Base-by-base conservation (phyloP, 768 basidiomycete genomes). In the Butyriboletus loyo region DNA sequence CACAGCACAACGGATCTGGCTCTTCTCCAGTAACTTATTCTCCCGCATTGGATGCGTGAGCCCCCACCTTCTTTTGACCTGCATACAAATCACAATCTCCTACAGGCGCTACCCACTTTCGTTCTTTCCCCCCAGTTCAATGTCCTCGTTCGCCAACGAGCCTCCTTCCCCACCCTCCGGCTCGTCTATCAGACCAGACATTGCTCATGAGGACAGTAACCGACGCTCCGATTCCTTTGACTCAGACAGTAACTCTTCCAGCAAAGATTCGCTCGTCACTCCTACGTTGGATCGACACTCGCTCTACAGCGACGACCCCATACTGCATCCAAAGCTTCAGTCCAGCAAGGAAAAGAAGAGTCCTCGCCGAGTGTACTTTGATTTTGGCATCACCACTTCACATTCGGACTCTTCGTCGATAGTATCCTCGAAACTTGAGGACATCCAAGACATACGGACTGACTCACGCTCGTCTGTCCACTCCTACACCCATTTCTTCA, bases 351-450 rank as follows among this genome's bases (percentile, higher is more conserved):
- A 68, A 32, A 59, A 45, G 28, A 61, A 58, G 39, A 40, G 22
- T 25, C 17, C 59, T 13, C 59, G 58, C 42, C 54, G 66, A 27
- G 53, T 27, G 13, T 57, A 66, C 53, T 59, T 57, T 54, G 66
- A 68, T 50, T 60, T 63, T 19, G 54, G 55, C 32, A 39, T 57
- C 46, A 47, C 48, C 7, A 22, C 38, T 8, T 40, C 62, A 5
- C 39, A n/a, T 30, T 30, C 42, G 2, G 45, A 46, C 15, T 15
- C 61, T 3, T 40, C 51, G 7, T 44, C 46, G 13, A 31, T n/a
- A 7, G 1, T 51, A 14, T 24, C 54, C 28, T 17, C 49, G 5
- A 66, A 60, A 22, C 25, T 31, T 0, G 56, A 59, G 24, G 38
- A 42, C n/a, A 28, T 17, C 14, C 56, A 48, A 14, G 36, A 49